Conservation (phyloP, 2,329 filamentous ascomycete species). For the Exutisphaerella laricina region DNA sequence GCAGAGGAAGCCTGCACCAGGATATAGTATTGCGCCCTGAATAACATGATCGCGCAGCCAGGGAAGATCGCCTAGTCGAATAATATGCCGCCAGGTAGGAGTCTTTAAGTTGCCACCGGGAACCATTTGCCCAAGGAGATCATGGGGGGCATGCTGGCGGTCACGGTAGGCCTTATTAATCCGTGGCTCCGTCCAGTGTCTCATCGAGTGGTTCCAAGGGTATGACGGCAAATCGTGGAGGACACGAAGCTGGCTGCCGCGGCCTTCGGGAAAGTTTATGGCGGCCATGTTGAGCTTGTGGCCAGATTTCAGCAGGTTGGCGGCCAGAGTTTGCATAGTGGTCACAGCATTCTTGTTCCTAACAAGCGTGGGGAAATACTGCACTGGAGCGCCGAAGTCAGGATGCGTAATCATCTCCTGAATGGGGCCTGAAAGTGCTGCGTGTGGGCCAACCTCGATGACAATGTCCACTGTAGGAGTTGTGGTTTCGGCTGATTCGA, state of each 20-base stretch:
- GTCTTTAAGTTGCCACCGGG: constrained; percentile 7
- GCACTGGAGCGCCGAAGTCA: not conserved
- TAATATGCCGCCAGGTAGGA: constrained; percentile 15
- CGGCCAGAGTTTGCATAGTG: not conserved
- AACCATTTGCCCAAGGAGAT: constrained; percentile 11
- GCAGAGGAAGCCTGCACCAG: constrained; percentile 10
- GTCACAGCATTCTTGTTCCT: not conserved
- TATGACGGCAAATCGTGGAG: constrained; percentile 1
- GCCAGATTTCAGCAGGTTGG: not conserved
- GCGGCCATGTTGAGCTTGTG: not conserved
- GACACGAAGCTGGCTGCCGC: not conserved
- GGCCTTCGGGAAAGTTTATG: not conserved
- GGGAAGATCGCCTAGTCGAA: not conserved
- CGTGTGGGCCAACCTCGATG: constrained; percentile 5
- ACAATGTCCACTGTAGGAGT: not conserved
- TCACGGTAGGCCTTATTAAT: too few species aligned
- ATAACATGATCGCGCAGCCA: not conserved
- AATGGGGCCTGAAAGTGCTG: not conserved
- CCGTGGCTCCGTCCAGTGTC: not conserved
- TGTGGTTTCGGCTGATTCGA: not conserved
- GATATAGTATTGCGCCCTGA: constrained; percentile 7
- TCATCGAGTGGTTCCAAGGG: constrained; percentile 1
- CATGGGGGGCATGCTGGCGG: too few species aligned
- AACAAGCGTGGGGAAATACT: not conserved
- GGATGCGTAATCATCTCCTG: not conserved